Evolutionary conservation across 1,284 basidiomycete genomes (phyloP).

Genomic region (Leccinum griseonigrum): DNA sequence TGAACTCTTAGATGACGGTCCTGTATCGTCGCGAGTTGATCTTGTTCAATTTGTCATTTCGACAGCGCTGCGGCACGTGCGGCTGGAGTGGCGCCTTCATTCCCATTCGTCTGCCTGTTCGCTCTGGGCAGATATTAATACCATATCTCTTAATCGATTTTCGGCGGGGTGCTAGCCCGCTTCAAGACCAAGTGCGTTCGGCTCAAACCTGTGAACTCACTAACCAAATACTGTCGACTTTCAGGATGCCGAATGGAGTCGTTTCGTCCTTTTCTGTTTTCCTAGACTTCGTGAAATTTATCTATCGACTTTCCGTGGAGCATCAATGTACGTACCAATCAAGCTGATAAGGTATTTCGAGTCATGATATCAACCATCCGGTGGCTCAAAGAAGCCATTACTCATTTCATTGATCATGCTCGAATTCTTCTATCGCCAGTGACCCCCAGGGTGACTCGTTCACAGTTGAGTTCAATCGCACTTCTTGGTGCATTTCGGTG

Average conservation of each 20-base stretch:
- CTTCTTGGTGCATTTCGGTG: constrained; percentile 2
- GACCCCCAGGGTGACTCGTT: constrained; percentile 11
- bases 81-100: not conserved
- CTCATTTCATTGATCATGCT: constrained; percentile 3
- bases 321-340: not conserved
- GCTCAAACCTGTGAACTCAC: constrained; percentile 5
- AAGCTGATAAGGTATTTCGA: constrained; percentile 18
- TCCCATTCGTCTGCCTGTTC: not conserved
- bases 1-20: not conserved
- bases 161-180: not conserved
- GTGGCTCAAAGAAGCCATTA: constrained; percentile 19
- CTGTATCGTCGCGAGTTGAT: not conserved
- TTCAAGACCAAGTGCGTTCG: not conserved
- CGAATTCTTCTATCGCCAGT: not conserved
- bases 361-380: constrained; percentile 12
- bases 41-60: not conserved
- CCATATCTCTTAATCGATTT: not conserved
- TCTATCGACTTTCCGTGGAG: not conserved
- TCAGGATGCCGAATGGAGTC: constrained; percentile 8
- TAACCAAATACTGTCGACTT: constrained; percentile 6
- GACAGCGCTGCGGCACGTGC: constrained; percentile 5
- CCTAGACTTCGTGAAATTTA: not conserved
- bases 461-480: constrained; percentile 19
- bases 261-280: not conserved
- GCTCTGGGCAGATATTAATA: constrained; percentile 4